Evolutionary conservation across 371 early-diverging fungal species (phyloP), one percentile per base, ranked within the genome.

Genomic region (Apophysomyces ossiformis): DNA sequence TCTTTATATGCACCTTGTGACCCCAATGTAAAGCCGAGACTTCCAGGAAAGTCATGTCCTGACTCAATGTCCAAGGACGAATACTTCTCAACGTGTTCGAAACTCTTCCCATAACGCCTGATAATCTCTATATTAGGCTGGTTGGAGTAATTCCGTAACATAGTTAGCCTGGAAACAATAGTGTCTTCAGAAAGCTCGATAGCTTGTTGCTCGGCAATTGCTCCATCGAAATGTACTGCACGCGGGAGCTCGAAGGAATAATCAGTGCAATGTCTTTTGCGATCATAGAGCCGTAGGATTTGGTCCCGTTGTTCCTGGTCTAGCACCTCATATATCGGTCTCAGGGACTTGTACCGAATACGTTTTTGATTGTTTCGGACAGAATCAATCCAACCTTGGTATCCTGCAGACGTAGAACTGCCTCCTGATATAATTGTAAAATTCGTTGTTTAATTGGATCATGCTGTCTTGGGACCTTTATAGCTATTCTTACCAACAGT

Each of bases 141-240:
- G 2, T 5, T 21, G 1, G 21, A 18, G 11, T 21, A 50, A 9
- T 50, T 9, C 21, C 21, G 16, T 9, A 50, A 4, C 54, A 50
- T 50, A 5, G 21, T 50, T 5, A 18, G 5, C 21, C 21, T 50
- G n/a, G 21, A 21, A 9, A 21, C 16, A n/a, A 26, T 8, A 2
- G 9, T 50, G 9, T n/a, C 21, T 11, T 16, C 11, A 1, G n/a
- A 18, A 21, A 50, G 9, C 21, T 50, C 54, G 2, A 50, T 50
- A 1, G 54, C 54, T 50, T 21, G 16, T 5, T 8, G 3, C 9
- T 50, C 54, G 5, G 54, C 54, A n/a, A 21, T 26, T 5, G 21
- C 9, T 5, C 54, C 54, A 21, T 50, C 54, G 26, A 50, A 50
- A 50, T 50, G 54, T 50, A n/a, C 21, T 50, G 8, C 54, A 21